Evolutionary conservation across 345 rosid species (phyloP), one percentile per base, ranked within the genome.

Genomic region (Eucalyptus leucophloia): DNA sequence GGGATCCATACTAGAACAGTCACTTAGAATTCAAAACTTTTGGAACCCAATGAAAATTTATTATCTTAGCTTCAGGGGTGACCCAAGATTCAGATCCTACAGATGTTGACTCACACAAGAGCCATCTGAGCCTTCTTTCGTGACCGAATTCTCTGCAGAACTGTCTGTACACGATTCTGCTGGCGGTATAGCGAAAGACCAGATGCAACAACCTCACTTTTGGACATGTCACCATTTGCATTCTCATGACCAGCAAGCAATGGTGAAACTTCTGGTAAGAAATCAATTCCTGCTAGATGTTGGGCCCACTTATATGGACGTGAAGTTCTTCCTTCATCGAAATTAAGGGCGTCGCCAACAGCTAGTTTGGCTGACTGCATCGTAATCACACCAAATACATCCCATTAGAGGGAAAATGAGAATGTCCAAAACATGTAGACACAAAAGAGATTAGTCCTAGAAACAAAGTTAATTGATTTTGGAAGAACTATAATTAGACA

Each of bases 241-340:
- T 92, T 91, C 90, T 95, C 95, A 81, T 86, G 94, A 89, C 88
- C 90, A 87, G 90, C 88, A 80, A 96, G 93, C 94, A 96, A 91
- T 26, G 97, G 98, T 65, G 98, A 91, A 88, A 96, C 94, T 91
- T 98, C 99, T 16, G 98, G 99, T 89, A 97, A 94, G 93, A 97
- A 93, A 93, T 95, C 98, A 86, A 98, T 96, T 91, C 99, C 99
- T 0, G 99, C 99, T 93, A 98, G 93, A 93, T 94, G 97, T 88
- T 96, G 99, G 49, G 96, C 98, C 99, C 99, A 96, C 92, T 96
- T 97, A 90, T 95, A 98, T 65, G 99, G 98, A 88, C 96, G 98
- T 62, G 95, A 96, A 88, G 91, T 92, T 92, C 95, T 95, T 90
- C 90, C 94, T 86, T 91, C 94, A 92, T 94, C 97, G 89, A 97